Evolutionary conservation across 2,329 filamentous ascomycete genomes (phyloP).

Genomic region (Ophiosphaerella herpotricha): DNA sequence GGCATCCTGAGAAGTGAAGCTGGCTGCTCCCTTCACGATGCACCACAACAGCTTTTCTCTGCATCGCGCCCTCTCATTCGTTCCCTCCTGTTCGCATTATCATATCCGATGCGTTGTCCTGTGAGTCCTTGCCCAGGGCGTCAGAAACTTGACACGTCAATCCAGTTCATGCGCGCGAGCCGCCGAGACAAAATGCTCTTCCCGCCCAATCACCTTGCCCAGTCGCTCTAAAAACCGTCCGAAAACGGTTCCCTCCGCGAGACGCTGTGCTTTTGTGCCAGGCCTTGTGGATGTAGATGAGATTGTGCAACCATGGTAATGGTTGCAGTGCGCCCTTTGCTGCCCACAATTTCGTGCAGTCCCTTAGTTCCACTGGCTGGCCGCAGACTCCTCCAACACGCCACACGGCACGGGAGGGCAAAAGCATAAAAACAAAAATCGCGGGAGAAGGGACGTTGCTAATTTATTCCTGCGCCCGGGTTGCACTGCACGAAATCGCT

Average conservation of each 20-base stretch:
- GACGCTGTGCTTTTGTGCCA: neutral
- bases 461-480: constrained; percentile 4
- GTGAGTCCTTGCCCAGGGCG: neutral
- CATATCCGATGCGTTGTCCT: constrained; percentile 27
- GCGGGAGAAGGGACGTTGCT: constrained; percentile 6
- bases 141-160: constrained; percentile 37
- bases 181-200: constrained; percentile 4
- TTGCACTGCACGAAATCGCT: neutral
- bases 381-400: neutral
- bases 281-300: neutral
- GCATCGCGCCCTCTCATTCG: constrained; percentile 14
- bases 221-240: neutral
- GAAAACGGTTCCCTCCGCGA: neutral
- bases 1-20: constrained; percentile 22
- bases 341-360: too few relatives aligned
- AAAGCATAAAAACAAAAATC: neutral
- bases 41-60: constrained; percentile 10
- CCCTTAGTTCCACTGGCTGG: neutral
- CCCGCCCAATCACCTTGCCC: constrained; percentile 2
- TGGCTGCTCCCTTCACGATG: constrained; percentile 17
- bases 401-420: neutral
- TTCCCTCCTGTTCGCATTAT: constrained; percentile 27
- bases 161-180: constrained; percentile 36
- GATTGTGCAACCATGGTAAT: neutral
- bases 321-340: too few relatives aligned